Base-by-base conservation (phyloP, 2,329 filamentous ascomycete species). In the Zymoseptoria crescenta region DNA sequence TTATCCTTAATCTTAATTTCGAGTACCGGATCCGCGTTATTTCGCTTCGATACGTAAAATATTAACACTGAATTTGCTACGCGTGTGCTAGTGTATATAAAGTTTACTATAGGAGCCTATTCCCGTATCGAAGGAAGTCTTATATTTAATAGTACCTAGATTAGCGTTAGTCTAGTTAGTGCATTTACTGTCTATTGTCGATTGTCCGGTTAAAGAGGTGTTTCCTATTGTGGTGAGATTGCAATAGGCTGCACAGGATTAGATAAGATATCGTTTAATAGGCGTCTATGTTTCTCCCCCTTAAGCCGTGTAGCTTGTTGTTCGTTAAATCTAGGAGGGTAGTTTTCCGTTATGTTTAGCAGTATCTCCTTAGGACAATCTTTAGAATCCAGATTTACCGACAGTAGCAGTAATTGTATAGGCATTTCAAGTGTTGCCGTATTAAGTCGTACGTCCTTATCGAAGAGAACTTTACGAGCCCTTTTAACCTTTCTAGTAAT, bases 371-470 rank as follows among this genome's bases (percentile, higher is more conserved):
- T 21, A 21, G 21, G 50, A 7, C 7, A 21, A 7, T 52, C 13
- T 5, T n/a, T n/a, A 4, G 50, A 4, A 20, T 20, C 21, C 13
- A 21, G 21, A 13, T 52, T 52, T 21, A 13, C 50, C 20, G 50
- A 21, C 4, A 21, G 21, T 1, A 20, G n/a, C 27, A 52, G 50
- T 21, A 52, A 16, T 27, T 52, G 16, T 52, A 52, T 19, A 8
- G 8, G 10, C 10, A 55, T 21, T 48, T 21, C 16, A 21, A 52
- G n/a, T 20, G n/a, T 16, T 20, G 20, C 49, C 48, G 54, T 45
- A 9, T 55, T 52, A 27, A 55, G 28, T n/a, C 54, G 30, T 21
- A 55, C 29, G n/a, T 55, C 10, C 19, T 55, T 48, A 48, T 55
- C 20, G 20, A 55, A 55, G 1, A 55, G 29, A 5, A 55, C 54